A percentile compares a stretch with the other conserved stretches of the same genome.
Conservation (phyloP, 2,329 filamentous ascomycete species). For the Calonectria hawksworthii region DNA sequence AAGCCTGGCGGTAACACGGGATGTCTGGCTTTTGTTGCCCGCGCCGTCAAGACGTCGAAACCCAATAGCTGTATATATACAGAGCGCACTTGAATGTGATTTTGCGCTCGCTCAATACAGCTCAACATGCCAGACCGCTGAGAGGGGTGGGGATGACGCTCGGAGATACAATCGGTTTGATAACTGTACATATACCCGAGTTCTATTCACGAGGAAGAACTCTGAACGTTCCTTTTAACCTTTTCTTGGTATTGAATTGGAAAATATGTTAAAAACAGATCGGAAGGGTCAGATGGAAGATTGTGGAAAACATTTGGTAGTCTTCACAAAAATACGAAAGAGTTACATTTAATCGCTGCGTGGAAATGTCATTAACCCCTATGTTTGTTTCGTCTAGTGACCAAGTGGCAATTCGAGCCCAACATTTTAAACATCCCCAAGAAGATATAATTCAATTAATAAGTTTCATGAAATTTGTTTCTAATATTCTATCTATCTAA, state of each 20-base stretch:
- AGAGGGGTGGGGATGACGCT: background rate
- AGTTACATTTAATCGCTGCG: background rate
- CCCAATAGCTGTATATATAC: conserved; percentile 8
- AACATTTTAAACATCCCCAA: background rate
- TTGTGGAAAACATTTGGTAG: background rate
- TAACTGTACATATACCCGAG: background rate
- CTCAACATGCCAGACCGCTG: no score
- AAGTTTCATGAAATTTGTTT: background rate
- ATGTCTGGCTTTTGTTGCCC: background rate
- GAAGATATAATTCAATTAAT: background rate
- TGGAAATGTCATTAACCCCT: background rate
- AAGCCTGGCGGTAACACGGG: background rate
- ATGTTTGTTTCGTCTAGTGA: background rate
- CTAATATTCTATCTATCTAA: background rate
- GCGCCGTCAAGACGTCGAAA: background rate
- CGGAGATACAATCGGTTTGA: background rate
- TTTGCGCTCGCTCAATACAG: no score
- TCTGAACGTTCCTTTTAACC: background rate
- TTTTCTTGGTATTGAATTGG: background rate
- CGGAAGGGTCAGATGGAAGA: background rate
- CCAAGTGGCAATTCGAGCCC: background rate
- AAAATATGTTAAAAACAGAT: background rate
- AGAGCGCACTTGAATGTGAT: background rate
- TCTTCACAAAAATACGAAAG: background rate
- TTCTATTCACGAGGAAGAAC: background rate